A percentile compares a stretch with the other conserved stretches of the same genome.
Conservation (phyloP, 176 grass and related monocot species). For the Dendrocalamus sinicus region DNA sequence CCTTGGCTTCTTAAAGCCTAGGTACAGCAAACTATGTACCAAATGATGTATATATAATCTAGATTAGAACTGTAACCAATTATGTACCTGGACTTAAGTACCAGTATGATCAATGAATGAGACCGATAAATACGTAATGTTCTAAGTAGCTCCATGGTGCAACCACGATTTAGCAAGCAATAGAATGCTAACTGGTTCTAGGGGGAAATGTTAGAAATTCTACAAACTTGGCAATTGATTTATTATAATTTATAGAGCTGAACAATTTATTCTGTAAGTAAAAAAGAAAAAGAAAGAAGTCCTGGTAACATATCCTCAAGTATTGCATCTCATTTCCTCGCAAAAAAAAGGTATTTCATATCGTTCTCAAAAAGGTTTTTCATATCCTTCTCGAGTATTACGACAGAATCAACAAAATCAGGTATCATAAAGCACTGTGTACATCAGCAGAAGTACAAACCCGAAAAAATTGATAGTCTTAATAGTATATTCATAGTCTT, state of each 20-base stretch:
- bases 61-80: background rate
- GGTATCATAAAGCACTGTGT: background rate
- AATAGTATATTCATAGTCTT: no score
- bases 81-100: slow-evolving; percentile 27
- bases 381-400: background rate
- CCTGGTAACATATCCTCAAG: background rate
- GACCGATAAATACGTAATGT: background rate
- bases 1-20: slow-evolving; percentile 55
- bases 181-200: background rate
- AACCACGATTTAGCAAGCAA: background rate
- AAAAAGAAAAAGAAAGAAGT: background rate
- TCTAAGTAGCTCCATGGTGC: background rate
- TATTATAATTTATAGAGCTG: background rate
- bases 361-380: background rate
- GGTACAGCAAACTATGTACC: slow-evolving; percentile 26
- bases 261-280: background rate
- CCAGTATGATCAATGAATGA: background rate
- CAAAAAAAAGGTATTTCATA: background rate
- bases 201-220: background rate
- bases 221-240: background rate
- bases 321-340: background rate
- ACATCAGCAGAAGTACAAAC: slow-evolving; percentile 19
- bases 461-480: no score
- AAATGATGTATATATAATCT: slow-evolving; percentile 21
- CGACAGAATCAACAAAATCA: background rate